These are phyloP conservation scores for Suhomyces bokatorum DNA, from an alignment of 1,139 yeast genomes.

Conservation along the genomic window DNA sequence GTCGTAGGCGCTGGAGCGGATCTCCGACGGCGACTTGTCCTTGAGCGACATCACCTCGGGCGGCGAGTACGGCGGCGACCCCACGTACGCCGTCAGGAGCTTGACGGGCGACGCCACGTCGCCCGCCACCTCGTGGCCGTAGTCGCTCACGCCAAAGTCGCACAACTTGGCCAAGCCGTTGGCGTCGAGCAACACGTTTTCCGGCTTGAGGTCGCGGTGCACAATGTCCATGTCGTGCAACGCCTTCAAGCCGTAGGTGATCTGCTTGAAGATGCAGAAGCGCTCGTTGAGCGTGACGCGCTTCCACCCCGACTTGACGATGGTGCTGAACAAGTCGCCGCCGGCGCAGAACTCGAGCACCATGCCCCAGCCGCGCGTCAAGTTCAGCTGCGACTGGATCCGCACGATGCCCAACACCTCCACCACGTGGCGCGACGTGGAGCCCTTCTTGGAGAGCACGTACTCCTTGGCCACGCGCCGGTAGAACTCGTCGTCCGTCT, in stretches of 20 bases:
- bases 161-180: constrained; percentile 68
- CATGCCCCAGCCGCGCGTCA: constrained; percentile 77
- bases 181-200: constrained; percentile 55
- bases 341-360: constrained; percentile 65
- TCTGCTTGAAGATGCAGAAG: constrained; percentile 63
- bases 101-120: constrained; percentile 52
- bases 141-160: constrained; percentile 75
- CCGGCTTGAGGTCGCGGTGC: constrained; percentile 69
- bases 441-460: constrained; percentile 54
- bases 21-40: constrained; percentile 36
- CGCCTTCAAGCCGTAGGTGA: constrained; percentile 51
- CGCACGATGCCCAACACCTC: constrained; percentile 56
- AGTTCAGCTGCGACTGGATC: constrained; percentile 53
- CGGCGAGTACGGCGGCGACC: constrained; percentile 79
- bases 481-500: constrained; percentile 66
- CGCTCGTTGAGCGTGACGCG: constrained; percentile 47
- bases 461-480: constrained; percentile 63
- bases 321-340: constrained; percentile 49
- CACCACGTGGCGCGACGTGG: constrained; percentile 58
- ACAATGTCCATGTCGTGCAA: constrained; percentile 59
- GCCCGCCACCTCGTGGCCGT: constrained; percentile 57
- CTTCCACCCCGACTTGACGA: constrained; percentile 51
- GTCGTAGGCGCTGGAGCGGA: constrained; percentile 53
- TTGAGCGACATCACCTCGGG: constrained; percentile 69
- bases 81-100: constrained; percentile 53